A percentile compares a stretch with the other conserved stretches of the same genome.
phyloP scores from a whole-genome alignment of 2,329 filamentous ascomycete species.

The Alternaria tenuissima region DNA sequence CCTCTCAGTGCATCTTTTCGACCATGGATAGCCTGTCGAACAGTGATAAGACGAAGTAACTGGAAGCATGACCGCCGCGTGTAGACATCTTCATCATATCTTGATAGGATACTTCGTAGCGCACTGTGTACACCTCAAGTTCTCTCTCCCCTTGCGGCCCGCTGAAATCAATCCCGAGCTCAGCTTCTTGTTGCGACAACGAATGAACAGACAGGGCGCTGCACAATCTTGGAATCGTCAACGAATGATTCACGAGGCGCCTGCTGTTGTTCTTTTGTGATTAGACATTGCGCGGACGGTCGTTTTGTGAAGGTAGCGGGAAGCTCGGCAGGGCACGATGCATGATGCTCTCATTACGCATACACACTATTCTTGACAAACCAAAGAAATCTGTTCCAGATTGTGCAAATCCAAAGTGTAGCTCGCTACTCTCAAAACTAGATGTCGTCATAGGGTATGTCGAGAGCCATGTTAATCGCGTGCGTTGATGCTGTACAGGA shows the following conservation, averaged over 20 bases:
- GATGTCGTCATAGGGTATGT: rapidly evolving
- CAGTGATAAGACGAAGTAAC: background rate
- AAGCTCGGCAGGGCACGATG: background rate
- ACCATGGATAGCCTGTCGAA: background rate
- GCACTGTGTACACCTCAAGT: background rate
- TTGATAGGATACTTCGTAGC: background rate
- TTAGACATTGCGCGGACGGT: background rate
- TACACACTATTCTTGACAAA: background rate
- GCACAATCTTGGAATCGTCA: background rate
- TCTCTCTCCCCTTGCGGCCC: background rate
- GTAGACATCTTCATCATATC: background rate
- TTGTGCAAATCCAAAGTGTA: rapidly evolving
- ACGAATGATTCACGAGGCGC: background rate
- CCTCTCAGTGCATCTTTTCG: background rate
- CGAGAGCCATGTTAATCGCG: background rate
- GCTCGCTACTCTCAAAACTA: background rate
- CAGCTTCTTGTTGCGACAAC: background rate
- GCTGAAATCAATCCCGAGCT: background rate
- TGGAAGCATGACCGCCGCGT: background rate
- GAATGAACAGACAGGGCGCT: background rate
- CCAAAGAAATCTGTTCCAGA: background rate
- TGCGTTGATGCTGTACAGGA: background rate
- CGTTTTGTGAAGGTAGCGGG: background rate
- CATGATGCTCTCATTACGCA: background rate
- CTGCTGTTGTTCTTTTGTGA: background rate